A percentile compares a stretch with the other conserved stretches of the same genome.
phyloP scores from a whole-genome alignment of 1,284 basidiomycete genomes.

The Earliella scabrosa region DNA sequence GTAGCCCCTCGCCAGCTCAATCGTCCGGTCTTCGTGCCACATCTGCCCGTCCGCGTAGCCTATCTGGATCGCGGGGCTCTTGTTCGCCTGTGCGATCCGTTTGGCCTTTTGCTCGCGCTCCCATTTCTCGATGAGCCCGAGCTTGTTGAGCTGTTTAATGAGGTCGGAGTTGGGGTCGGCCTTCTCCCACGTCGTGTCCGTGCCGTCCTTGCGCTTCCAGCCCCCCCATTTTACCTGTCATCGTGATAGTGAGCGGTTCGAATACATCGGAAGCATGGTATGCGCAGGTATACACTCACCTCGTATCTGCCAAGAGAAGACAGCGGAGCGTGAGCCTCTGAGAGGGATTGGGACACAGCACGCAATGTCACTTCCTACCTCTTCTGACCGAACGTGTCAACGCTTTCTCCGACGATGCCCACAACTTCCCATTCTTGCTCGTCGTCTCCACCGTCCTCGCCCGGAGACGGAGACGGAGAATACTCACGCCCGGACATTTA shows the following conservation, averaged over 20 bases:
- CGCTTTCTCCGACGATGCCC: conserved; percentile 44
- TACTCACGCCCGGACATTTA: neutral
- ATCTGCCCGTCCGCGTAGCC: conserved; percentile 13
- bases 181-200: conserved; percentile 46
- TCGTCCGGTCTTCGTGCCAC: conserved; percentile 26
- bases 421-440: conserved; percentile 42
- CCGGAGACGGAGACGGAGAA: conserved; percentile 33
- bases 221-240: conserved; percentile 43
- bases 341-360: too few relatives aligned
- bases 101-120: conserved; percentile 18
- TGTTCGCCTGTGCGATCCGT: conserved; percentile 25
- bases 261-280: neutral
- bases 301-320: conserved; percentile 17
- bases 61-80: conserved; percentile 32
- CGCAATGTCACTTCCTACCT: conserved; percentile 27
- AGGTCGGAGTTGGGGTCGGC: conserved; percentile 23
- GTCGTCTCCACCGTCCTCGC: conserved; percentile 37
- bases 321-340: neutral
- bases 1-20: conserved; percentile 43
- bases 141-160: too few relatives aligned
- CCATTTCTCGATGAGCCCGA: conserved; percentile 35
- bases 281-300: neutral
- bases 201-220: conserved; percentile 42
- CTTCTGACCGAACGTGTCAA: conserved; percentile 36
- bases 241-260: neutral